phyloP scores from a whole-genome alignment of 2,329 filamentous ascomycete genomes.

The Colletotrichum lindemuthianum region DNA sequence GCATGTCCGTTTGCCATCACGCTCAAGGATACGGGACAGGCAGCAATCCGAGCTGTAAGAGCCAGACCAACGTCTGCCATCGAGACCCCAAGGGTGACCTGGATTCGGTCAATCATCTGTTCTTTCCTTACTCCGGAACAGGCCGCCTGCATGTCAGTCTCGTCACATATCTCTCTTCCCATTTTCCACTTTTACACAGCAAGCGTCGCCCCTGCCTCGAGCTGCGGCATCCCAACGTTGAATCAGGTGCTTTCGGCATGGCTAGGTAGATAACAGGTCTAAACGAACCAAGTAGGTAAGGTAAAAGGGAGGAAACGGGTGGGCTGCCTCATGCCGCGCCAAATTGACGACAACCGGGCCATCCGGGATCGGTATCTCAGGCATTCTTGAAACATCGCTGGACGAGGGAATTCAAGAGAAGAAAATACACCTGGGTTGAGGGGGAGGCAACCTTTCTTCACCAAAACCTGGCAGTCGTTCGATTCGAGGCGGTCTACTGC shows the following conservation, averaged over 20 bases:
- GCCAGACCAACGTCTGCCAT: background rate
- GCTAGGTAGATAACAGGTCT: background rate
- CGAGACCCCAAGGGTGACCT: background rate
- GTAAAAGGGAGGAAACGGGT: slow-evolving; percentile 9
- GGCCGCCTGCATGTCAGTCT: slow-evolving; percentile 1
- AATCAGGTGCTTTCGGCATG: background rate
- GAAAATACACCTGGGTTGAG: background rate
- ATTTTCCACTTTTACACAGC: background rate
- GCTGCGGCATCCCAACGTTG: background rate
- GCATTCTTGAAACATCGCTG: background rate
- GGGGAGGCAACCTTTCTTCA: slow-evolving; percentile 8
- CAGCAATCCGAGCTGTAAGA: slow-evolving; percentile 2
- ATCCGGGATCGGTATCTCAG: background rate
- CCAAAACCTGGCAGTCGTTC: slow-evolving; percentile 3
- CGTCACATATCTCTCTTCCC: background rate
- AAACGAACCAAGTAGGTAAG: background rate
- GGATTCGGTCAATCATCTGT: background rate
- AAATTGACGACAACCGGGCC: background rate
- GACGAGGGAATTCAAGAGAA: background rate
- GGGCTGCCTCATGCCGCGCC: background rate
- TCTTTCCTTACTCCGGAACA: background rate
- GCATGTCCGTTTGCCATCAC: background rate
- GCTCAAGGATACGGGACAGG: slow-evolving; percentile 3
- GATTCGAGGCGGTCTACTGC: background rate
- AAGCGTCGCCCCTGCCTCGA: background rate